Conservation (phyloP, 73 alveolate genomes). For the Chromera velia region DNA sequence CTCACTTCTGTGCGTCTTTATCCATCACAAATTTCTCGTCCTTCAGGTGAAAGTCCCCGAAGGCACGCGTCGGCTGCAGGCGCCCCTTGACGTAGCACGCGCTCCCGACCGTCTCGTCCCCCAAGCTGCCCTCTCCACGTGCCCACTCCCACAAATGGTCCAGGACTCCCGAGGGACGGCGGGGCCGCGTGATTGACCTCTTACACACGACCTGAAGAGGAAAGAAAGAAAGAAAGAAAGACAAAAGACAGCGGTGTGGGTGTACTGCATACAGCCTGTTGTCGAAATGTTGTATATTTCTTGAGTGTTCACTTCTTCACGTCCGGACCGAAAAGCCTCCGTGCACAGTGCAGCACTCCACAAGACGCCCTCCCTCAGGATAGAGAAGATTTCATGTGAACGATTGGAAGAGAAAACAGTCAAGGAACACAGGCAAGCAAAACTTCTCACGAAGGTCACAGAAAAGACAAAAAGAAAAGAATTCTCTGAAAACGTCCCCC, state of each 20-base stretch:
- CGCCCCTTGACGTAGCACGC: slow-evolving; percentile 87
- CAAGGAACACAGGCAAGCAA: too few species aligned
- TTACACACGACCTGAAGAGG: not conserved
- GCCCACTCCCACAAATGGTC: not conserved
- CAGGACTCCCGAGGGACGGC: not conserved
- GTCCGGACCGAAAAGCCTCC: not conserved
- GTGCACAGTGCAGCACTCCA: not conserved
- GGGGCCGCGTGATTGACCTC: not conserved
- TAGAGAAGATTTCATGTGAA: too few species aligned
- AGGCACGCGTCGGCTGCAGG: slow-evolving; percentile 82
- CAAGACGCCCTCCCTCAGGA: not conserved
- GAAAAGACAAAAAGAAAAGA: too few species aligned
- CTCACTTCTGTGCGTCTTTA: not conserved
- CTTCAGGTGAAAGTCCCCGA: slow-evolving; percentile 88
- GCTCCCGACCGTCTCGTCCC: not conserved
- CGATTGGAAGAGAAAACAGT: too few species aligned
- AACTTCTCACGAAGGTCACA: too few species aligned
- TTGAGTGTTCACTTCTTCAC: too few species aligned
- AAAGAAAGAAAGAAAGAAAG: too few species aligned
- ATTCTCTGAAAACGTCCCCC: too few species aligned
- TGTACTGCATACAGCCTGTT: too few species aligned
- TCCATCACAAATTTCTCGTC: slow-evolving; percentile 36
- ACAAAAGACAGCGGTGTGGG: too few species aligned
- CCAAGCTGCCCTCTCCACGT: not conserved
- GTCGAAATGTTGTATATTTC: too few species aligned